Evolutionary conservation across 2,329 filamentous ascomycete genomes (phyloP).

Genomic region (Clonostachys solani): DNA sequence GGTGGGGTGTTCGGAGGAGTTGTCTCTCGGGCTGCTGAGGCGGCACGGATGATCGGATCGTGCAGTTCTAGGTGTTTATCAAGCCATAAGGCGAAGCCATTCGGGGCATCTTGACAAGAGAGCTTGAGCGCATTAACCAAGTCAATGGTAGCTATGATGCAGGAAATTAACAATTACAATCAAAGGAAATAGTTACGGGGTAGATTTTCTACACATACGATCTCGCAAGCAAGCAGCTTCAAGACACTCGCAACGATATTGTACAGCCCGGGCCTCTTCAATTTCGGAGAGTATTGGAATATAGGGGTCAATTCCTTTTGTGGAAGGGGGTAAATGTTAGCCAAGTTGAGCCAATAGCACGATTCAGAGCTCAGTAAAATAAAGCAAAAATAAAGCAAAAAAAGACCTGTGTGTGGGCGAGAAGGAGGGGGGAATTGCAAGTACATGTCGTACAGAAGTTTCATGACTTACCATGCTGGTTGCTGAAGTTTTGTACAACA

Average conservation of each 20-base stretch:
- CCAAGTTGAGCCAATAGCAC: background rate
- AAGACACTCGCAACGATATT: slow-evolving; percentile 56
- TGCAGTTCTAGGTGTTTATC: slow-evolving; percentile 44
- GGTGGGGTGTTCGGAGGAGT: slow-evolving; percentile 12
- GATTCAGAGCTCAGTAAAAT: background rate
- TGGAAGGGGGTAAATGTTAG: background rate
- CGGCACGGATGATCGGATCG: slow-evolving; percentile 35
- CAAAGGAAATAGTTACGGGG: too few species aligned
- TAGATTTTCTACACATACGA: background rate
- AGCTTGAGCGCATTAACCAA: slow-evolving; percentile 19
- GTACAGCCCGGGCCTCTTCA: slow-evolving; percentile 52
- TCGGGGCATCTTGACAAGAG: slow-evolving; percentile 27
- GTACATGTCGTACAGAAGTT: background rate
- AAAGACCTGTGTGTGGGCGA: slow-evolving; percentile 4
- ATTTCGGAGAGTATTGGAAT: slow-evolving; percentile 45
- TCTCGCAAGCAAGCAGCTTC: slow-evolving; percentile 41
- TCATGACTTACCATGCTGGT: slow-evolving; percentile 6
- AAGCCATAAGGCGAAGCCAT: slow-evolving; percentile 46
- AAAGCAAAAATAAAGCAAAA: slow-evolving; percentile 4
- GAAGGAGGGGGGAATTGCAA: too few species aligned
- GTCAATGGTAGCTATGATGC: slow-evolving; percentile 19
- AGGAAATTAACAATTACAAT: background rate
- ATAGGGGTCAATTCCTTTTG: slow-evolving; percentile 18
- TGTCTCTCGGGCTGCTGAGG: background rate
- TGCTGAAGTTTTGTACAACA: slow-evolving; percentile 46